These are phyloP conservation scores for Heliamphora pulchella DNA, from an alignment of 179 eudicot genomes.

Conservation along the genomic window DNA sequence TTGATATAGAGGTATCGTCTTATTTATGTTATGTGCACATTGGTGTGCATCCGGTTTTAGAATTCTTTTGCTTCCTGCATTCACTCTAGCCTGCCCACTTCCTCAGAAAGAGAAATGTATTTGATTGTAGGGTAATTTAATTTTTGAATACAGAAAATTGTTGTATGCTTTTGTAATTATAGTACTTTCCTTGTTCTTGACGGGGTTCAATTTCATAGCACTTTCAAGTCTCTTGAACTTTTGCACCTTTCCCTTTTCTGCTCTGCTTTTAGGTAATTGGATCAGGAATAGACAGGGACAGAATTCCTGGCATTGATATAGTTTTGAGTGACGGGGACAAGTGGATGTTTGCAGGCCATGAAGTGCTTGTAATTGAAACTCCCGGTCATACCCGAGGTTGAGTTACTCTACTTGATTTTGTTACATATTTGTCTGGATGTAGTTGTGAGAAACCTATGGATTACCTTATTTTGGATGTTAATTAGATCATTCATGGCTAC, in stretches of 20 bases:
- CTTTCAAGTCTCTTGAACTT: conserved; percentile 1
- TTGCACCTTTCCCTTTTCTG: conserved; percentile 13
- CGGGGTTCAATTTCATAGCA: not conserved
- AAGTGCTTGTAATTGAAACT: conserved; percentile 71
- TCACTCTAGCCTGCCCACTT: too few relatives aligned
- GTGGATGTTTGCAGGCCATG: conserved; percentile 97
- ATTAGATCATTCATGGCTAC: not conserved
- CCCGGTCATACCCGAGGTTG: conserved; percentile 91
- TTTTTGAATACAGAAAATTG: not conserved
- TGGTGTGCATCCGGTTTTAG: too few relatives aligned
- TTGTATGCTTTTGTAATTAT: not conserved
- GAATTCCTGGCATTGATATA: conserved; percentile 93
- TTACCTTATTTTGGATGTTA: not conserved
- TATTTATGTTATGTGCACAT: too few relatives aligned
- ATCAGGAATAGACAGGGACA: conserved; percentile 52
- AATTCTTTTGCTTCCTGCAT: too few relatives aligned
- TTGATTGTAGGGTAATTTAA: too few relatives aligned
- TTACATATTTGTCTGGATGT: not conserved
- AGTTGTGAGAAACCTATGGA: not conserved
- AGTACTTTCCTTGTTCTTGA: not conserved
- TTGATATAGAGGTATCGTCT: too few relatives aligned
- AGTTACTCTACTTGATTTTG: conserved; percentile 9
- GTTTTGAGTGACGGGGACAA: conserved; percentile 71
- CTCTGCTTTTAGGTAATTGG: conserved; percentile 64
- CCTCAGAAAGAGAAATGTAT: too few relatives aligned